phyloP scores from a whole-genome alignment of 805 yeast species.

The Saturnispora ahearnii region DNA sequence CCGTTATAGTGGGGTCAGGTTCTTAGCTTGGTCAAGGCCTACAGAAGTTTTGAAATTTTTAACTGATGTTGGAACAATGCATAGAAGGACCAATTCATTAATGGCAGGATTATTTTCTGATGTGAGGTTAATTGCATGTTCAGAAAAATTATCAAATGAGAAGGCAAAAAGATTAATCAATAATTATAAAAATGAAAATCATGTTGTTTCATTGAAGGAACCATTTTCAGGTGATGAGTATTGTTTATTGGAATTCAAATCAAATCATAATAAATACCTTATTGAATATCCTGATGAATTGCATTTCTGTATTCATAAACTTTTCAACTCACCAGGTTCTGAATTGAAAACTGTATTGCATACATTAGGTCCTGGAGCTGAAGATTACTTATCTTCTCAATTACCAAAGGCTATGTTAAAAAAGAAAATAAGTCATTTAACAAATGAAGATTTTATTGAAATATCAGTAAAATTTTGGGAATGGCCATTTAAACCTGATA shows the following conservation, averaged over 20 bases:
- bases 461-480: constrained; percentile 44
- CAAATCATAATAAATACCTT: constrained; percentile 23
- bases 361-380: constrained; percentile 77
- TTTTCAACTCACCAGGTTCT: constrained; percentile 38
- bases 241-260: constrained; percentile 26
- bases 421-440: constrained; percentile 39
- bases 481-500: constrained; percentile 79
- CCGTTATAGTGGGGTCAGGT: constrained; percentile 48
- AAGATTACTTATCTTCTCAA: constrained; percentile 34
- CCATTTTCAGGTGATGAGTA: constrained; percentile 17
- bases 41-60: constrained; percentile 52
- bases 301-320: constrained; percentile 57
- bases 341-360: constrained; percentile 38
- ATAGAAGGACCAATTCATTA: constrained; percentile 55
- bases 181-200: not conserved
- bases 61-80: constrained; percentile 41
- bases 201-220: constrained; percentile 21
- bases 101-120: constrained; percentile 59
- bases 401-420: constrained; percentile 33
- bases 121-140: constrained; percentile 44
- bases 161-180: constrained; percentile 12
- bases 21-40: constrained; percentile 62
- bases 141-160: constrained; percentile 16
- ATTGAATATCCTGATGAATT: constrained; percentile 41
- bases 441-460: constrained; percentile 43